Evolutionary conservation across 1,284 basidiomycete species (phyloP).

Genomic region (Cryptococcus sp.): DNA sequence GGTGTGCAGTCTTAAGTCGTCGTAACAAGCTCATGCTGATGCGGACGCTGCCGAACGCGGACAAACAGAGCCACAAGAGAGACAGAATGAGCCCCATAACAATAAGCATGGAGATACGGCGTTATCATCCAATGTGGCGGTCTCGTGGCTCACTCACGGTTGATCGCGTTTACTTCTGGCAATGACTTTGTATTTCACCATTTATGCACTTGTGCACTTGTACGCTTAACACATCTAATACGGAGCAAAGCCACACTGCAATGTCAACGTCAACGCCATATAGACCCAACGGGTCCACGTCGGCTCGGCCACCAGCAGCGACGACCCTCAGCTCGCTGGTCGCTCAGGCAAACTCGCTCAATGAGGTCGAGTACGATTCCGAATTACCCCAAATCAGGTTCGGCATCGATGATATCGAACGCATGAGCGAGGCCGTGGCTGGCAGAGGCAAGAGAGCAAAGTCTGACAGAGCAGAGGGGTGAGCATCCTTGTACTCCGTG

Average conservation of each 20-base stretch:
- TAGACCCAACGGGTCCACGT: constrained; percentile 12
- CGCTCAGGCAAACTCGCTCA: constrained; percentile 45
- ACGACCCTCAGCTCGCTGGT: constrained; percentile 41
- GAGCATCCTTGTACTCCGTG: constrained; percentile 13
- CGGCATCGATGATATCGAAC: constrained; percentile 50
- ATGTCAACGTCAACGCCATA: constrained; percentile 19
- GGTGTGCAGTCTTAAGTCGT: too few relatives aligned
- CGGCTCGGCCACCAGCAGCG: constrained; percentile 19
- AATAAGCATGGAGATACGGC: not conserved
- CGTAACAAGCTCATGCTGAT: too few relatives aligned
- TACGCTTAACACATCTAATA: not conserved
- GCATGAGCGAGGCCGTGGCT: constrained; percentile 43
- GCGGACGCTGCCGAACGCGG: too few relatives aligned
- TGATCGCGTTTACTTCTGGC: not conserved
- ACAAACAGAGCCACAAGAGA: too few relatives aligned
- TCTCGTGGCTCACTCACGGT: not conserved
- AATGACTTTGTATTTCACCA: too few relatives aligned
- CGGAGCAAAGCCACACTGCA: not conserved
- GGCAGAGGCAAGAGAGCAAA: constrained; percentile 38
- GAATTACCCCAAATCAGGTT: constrained; percentile 49
- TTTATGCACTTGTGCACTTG: not conserved
- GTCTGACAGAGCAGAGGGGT: constrained; percentile 41
- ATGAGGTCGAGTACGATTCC: constrained; percentile 35
- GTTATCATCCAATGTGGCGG: not conserved
- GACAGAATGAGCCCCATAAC: too few relatives aligned